Evolutionary conservation across 352 stramenopile species (phyloP).

Genomic region (Globisporangium paroecandrum): DNA sequence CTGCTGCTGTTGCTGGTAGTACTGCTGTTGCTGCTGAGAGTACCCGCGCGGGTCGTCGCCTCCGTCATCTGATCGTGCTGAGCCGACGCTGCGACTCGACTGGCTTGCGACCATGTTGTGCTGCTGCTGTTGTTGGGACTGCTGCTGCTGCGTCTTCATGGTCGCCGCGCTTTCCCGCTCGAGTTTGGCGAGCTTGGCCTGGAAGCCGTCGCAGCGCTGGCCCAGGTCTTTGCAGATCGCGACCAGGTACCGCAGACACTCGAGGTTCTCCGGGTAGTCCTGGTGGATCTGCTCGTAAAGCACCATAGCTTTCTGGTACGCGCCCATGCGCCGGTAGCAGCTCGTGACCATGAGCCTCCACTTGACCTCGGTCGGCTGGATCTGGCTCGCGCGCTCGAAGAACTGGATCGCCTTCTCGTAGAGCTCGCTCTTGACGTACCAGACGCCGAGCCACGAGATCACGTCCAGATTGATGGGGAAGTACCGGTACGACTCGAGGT

Average conservation of each 20-base stretch:
- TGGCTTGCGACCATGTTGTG: conserved; percentile 13
- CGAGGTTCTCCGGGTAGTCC: conserved; percentile 92
- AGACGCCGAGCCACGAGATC: conserved; percentile 95
- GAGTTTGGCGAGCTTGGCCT: conserved; percentile 91
- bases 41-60: conserved; percentile 19
- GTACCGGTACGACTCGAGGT: conserved; percentile 93
- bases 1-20: conserved; percentile 22
- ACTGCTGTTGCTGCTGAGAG: conserved; percentile 25
- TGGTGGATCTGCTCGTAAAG: conserved; percentile 95
- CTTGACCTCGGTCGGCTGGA: conserved; percentile 95
- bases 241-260: conserved; percentile 90
- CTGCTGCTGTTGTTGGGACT: conserved; percentile 28
- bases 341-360: conserved; percentile 96
- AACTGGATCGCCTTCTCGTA: conserved; percentile 97
- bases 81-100: conserved; percentile 19
- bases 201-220: conserved; percentile 90
- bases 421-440: conserved; percentile 96
- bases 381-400: conserved; percentile 93
- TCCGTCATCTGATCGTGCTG: conserved; percentile 29
- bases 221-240: conserved; percentile 94
- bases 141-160: conserved; percentile 26
- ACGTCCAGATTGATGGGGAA: conserved; percentile 96
- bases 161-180: conserved; percentile 52
- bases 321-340: conserved; percentile 94
- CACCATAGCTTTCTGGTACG: conserved; percentile 90